Conservation (phyloP, 176 grass and related monocot species). For the Rhipidocladum racemiflorum region DNA sequence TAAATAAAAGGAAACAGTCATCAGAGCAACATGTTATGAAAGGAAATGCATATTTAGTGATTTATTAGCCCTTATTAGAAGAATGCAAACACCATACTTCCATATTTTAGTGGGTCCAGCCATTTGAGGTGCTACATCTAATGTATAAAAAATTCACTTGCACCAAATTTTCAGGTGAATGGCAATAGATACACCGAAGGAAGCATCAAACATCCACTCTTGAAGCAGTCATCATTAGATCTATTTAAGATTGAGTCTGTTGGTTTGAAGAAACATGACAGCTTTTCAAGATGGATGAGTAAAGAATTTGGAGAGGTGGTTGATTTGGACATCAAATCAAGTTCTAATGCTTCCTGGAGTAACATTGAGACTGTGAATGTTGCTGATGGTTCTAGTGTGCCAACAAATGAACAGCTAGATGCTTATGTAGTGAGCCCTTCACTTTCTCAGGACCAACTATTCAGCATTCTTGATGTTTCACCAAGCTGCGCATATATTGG, state of each 20-base stretch:
- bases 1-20: slow-evolving; percentile 12
- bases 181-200: slow-evolving; percentile 33
- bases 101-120: neutral
- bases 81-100: neutral
- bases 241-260: slow-evolving; percentile 42
- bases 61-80: neutral
- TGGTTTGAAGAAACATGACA: slow-evolving; percentile 77
- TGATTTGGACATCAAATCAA: slow-evolving; percentile 60
- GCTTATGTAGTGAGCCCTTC: slow-evolving; percentile 64
- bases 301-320: slow-evolving; percentile 67
- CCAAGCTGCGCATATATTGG: slow-evolving; percentile 56
- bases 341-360: slow-evolving; percentile 61
- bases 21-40: slow-evolving; percentile 16
- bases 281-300: slow-evolving; percentile 88
- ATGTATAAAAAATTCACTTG: slow-evolving; percentile 13
- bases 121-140: slow-evolving; percentile 10
- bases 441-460: slow-evolving; percentile 77
- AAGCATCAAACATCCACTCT: slow-evolving; percentile 37
- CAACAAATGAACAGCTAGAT: slow-evolving; percentile 56
- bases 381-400: slow-evolving; percentile 48
- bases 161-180: slow-evolving; percentile 39
- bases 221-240: slow-evolving; percentile 55
- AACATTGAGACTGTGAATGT: slow-evolving; percentile 44
- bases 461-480: slow-evolving; percentile 78
- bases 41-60: slow-evolving; percentile 10